Evolutionary conservation across 2,329 filamentous ascomycete species (phyloP).

Genomic region (Akanthomyces lecanii): DNA sequence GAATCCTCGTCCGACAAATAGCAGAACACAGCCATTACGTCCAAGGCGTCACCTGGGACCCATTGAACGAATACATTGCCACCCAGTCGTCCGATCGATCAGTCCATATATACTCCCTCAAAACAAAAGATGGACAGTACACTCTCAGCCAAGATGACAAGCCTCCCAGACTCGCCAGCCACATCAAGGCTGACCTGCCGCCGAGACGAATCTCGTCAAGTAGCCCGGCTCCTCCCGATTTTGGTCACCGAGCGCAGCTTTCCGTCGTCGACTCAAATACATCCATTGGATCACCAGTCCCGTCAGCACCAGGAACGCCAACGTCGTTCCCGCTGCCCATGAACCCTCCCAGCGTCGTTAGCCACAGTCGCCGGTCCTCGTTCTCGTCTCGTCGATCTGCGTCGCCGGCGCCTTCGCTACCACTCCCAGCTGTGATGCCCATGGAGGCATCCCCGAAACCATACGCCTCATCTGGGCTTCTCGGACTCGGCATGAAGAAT

Average conservation of each 20-base stretch:
- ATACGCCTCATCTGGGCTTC: conserved; percentile 49
- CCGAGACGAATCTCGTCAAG: conserved; percentile 83
- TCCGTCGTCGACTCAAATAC: conserved; percentile 48
- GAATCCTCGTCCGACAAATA: conserved; percentile 77
- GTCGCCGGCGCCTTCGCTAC: conserved; percentile 89
- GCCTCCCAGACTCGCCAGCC: conserved; percentile 76
- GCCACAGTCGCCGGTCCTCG: conserved; percentile 90
- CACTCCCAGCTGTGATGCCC: conserved; percentile 91
- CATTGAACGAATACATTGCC: conserved; percentile 94
- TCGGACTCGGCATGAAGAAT: conserved; percentile 67
- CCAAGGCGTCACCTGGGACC: conserved; percentile 97
- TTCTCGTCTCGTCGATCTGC: conserved; percentile 85
- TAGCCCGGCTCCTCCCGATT: conserved; percentile 86
- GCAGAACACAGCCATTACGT: conserved; percentile 98
- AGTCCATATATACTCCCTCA: conserved; percentile 94
- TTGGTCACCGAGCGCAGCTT: conserved; percentile 63
- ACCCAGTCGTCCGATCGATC: conserved; percentile 98
- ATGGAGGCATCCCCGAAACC: conserved; percentile 85
- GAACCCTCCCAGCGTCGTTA: conserved; percentile 87
- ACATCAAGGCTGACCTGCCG: conserved; percentile 81
- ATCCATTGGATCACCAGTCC: conserved; percentile 73
- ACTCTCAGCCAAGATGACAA: conserved; percentile 65
- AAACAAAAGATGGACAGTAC: conserved; percentile 94
- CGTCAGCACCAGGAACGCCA: conserved; percentile 90
- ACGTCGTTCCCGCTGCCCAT: conserved; percentile 86